These are phyloP conservation scores for Aspergillus sp. DNA, from an alignment of 2,329 filamentous ascomycete species.

Conservation along the genomic window DNA sequence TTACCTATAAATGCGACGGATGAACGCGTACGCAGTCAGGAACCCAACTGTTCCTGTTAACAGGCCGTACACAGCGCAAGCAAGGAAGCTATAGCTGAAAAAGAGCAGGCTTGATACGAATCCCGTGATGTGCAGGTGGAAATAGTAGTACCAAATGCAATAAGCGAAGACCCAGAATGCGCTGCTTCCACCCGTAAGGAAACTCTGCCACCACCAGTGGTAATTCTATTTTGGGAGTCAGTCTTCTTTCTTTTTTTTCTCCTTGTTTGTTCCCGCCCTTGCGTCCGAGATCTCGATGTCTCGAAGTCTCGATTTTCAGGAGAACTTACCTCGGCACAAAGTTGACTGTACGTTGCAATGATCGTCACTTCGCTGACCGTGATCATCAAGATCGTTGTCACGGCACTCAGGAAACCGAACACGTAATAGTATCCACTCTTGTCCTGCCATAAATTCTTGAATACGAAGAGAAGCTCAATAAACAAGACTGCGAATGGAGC, in stretches of 20 bases:
- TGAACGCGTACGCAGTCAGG: constrained; percentile 78
- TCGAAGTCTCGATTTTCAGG: background rate
- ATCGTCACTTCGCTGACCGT: constrained; percentile 82
- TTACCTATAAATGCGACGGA: constrained; percentile 78
- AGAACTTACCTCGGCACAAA: constrained; percentile 67
- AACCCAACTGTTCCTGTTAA: constrained; percentile 83
- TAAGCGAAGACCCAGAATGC: constrained; percentile 81
- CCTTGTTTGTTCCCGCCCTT: too few species aligned
- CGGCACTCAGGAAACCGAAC: constrained; percentile 79
- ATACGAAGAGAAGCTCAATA: constrained; percentile 82
- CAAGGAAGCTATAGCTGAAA: constrained; percentile 81
- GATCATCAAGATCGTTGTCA: constrained; percentile 69
- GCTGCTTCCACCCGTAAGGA: constrained; percentile 74
- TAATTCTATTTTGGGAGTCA: constrained; percentile 58
- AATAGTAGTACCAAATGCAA: constrained; percentile 79
- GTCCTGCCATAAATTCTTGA: constrained; percentile 85
- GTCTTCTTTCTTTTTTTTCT: background rate
- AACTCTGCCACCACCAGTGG: constrained; percentile 91
- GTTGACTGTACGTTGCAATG: constrained; percentile 77
- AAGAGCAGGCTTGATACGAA: constrained; percentile 79
- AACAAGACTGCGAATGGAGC: constrained; percentile 86
- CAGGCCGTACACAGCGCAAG: constrained; percentile 77
- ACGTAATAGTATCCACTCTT: constrained; percentile 92
- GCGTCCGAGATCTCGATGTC: background rate
- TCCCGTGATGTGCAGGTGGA: constrained; percentile 76